Evolutionary conservation across 2,329 filamentous ascomycete genomes (phyloP), one percentile per base, ranked within the genome.

Genomic region (Microdochium bolleyi): DNA sequence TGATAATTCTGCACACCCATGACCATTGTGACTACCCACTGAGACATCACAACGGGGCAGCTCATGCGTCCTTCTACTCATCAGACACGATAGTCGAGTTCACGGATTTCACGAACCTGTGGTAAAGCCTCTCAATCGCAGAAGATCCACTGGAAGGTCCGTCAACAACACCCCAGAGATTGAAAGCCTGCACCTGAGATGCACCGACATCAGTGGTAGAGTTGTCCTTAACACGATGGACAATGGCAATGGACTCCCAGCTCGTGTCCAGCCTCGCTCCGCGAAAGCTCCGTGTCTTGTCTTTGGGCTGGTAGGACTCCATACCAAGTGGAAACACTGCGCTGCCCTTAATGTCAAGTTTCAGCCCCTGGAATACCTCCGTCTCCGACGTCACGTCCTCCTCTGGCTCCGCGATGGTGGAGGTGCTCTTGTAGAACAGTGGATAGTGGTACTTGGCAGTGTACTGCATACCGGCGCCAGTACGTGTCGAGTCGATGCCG

Each of bases 221-320:
- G 56, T 71, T 69, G 11, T 77, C 72, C 32, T 62, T 74, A 51
- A 64, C 65, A 51, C 72, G 69, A n/a, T 74, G 69, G 62, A 83
- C 87, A 27, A 62, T 67, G 4, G 82, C 84, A 4, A 73, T 77
- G 30, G 83, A 83, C 38, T 80, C 78, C 56, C 84, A 79, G 41
- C 63, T 73, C 1, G 83, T 87, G 2, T 61, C 63, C 10, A 82
- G 61, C 2, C 56, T 57, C 9, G 64, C 63, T 30, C 58, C 67
- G 51, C 48, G 49, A 51, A 55, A 64, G 22, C 38, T 25, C 50
- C 61, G 41, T 38, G 62, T 53, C 52, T 69, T 49, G 3, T 65
- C 53, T n/a, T n/a, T n/a, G n/a, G n/a, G n/a, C 24, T 67, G 59
- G 57, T 85, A 85, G 0, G 76, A 78, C 57, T 86, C 80, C 2